Evolutionary conservation across 2,329 filamentous ascomycete species (phyloP).

Genomic region (Dactylonectria estremocensis): DNA sequence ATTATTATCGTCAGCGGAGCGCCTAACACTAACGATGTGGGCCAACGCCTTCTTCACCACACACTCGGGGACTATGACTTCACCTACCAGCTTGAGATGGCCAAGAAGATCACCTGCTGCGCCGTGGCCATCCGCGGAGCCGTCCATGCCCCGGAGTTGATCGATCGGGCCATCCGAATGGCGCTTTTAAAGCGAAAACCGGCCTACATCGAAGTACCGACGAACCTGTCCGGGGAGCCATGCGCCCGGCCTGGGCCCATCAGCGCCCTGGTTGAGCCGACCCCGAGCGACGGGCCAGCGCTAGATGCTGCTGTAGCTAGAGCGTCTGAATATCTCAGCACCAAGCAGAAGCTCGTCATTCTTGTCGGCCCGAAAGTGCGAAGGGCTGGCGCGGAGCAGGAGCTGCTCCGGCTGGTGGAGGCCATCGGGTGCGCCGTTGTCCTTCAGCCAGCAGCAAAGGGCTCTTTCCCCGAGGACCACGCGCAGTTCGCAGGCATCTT

Average conservation of each 20-base stretch:
- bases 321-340: conserved; percentile 15
- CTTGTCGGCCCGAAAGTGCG: conserved; percentile 28
- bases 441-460: conserved; percentile 29
- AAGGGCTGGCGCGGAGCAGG: conserved; percentile 17
- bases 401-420: conserved; percentile 17
- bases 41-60: too few species aligned
- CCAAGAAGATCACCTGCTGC: conserved; percentile 51
- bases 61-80: conserved; percentile 22
- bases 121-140: conserved; percentile 47
- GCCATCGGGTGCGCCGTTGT: conserved; percentile 30
- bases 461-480: conserved; percentile 28
- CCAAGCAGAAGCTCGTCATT: conserved; percentile 25
- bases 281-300: too few species aligned
- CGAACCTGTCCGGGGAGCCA: too few species aligned
- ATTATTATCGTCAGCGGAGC: conserved; percentile 32
- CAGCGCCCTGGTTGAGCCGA: too few species aligned
- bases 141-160: conserved; percentile 42
- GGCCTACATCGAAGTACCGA: too few species aligned
- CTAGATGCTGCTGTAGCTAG: conserved; percentile 16
- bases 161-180: conserved; percentile 26
- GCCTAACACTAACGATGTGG: too few species aligned
- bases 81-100: conserved; percentile 51
- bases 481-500: conserved; percentile 30
- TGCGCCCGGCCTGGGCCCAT: too few species aligned
- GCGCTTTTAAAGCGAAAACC: conserved; percentile 9